Conservation (phyloP, 202 grass and related monocot species). For the Brachypodium distachyon region DNA sequence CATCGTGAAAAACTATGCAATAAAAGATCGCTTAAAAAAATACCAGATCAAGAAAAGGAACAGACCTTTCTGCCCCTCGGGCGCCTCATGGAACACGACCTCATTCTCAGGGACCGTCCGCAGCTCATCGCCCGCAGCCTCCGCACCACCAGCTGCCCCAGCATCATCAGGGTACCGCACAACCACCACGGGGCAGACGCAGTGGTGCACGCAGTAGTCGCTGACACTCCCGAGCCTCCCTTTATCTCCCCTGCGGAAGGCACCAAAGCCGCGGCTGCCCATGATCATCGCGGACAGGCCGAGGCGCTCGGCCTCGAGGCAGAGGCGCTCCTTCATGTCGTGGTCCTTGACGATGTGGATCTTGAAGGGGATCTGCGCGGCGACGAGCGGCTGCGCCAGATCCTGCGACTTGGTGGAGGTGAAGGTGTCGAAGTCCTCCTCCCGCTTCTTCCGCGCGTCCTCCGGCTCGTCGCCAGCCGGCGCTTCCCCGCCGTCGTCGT, state of each 20-base stretch:
- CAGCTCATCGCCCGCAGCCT: conserved; percentile 33
- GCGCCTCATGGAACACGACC: conserved; percentile 36
- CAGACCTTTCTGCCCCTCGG: conserved; percentile 32
- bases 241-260: conserved; percentile 49
- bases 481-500: neutral
- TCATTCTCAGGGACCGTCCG: conserved; percentile 46
- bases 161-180: conserved; percentile 71
- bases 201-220: conserved; percentile 95
- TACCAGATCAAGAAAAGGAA: neutral
- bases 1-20: neutral
- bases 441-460: conserved; percentile 43
- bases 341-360: conserved; percentile 90
- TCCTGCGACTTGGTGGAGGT: conserved; percentile 67
- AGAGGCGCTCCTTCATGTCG: conserved; percentile 88
- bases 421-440: conserved; percentile 82
- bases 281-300: conserved; percentile 76
- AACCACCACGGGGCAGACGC: conserved; percentile 76
- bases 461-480: conserved; percentile 11
- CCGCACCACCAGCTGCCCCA: neutral
- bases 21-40: neutral
- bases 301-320: conserved; percentile 67
- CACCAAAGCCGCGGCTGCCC: conserved; percentile 80
- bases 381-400: conserved; percentile 66
- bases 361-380: conserved; percentile 61
- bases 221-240: conserved; percentile 80